Base-by-base conservation (phyloP, 208 protist genomes). In the Borovskyia barvae region DNA sequence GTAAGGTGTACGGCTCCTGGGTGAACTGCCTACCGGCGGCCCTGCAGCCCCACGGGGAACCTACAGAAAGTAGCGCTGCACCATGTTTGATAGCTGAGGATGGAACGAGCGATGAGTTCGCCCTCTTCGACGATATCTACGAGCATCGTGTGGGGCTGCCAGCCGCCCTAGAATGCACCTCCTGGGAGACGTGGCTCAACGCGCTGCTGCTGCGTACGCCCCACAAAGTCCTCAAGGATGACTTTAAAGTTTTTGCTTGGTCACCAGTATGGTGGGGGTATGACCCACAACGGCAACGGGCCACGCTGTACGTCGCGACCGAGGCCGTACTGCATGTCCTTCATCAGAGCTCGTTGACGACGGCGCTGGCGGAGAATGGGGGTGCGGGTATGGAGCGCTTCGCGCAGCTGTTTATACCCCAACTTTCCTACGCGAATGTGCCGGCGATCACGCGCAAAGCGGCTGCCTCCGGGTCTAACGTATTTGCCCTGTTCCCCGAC, bases 201-300 rank as follows among this genome's bases (percentile, higher is more conserved):
- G 61, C 56, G 32, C 66, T 47, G 41, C 39, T 58, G 32, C 54
- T 66, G 60, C 60, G 60, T 17, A 14, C 15, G 0, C 60, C 26
- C 17, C 35, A 58, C 24, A 43, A 20, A 30, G 32, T 50, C 5
- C 9, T 58, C 29, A 53, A 42, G 5, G 41, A 50, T 2, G 60
- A 56, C 29, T 22, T 12, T 20, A 62, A 45, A 41, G 50, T 39
- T 33, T 57, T 45, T 5, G 72, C 75, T 1, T 60, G 75, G 47
- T 69, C 69, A 24, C 77, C 75, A 25, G 45, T 69, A 47, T 85
- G 75, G 60, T 89, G 82, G 82, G 73, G 55, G 12, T 76, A 61
- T 48, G 54, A 71, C 29, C 5, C 12, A 0, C 20, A 17, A 12
- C 12, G 25, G 19, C 20, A 42, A 0, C 40, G 37, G 12, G 67